Evolutionary conservation across 768 basidiomycete genomes (phyloP).

Genomic region (Erythrobasidium yunnanense): DNA sequence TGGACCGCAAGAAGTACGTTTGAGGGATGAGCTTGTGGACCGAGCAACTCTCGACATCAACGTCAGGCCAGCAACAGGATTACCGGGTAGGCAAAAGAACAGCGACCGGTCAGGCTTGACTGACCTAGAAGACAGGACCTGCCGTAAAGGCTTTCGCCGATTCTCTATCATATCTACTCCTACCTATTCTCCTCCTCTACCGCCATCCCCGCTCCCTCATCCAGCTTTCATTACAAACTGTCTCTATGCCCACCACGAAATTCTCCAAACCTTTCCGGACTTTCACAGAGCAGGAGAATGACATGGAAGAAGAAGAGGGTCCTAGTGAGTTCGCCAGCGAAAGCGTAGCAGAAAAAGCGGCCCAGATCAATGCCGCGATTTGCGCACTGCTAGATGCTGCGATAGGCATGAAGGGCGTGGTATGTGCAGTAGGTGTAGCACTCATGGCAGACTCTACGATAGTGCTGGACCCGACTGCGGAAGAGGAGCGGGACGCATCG

Average conservation of each 20-base stretch:
- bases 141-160: slow-evolving; percentile 39
- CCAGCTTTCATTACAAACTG: slow-evolving; percentile 44
- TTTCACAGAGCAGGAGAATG: neutral
- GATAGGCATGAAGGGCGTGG: slow-evolving; percentile 38
- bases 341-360: slow-evolving; percentile 34
- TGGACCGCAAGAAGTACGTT: slow-evolving; percentile 44
- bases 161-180: slow-evolving; percentile 38
- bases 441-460: slow-evolving; percentile 8
- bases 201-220: slow-evolving; percentile 44
- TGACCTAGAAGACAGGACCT: slow-evolving; percentile 37
- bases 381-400: slow-evolving; percentile 41
- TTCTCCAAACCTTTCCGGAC: slow-evolving; percentile 29
- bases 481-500: slow-evolving; percentile 38
- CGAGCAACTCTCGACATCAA: slow-evolving; percentile 43
- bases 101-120: neutral
- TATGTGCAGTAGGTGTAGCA: slow-evolving; percentile 38
- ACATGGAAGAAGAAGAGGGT: slow-evolving; percentile 16
- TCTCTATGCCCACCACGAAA: slow-evolving; percentile 36
- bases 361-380: slow-evolving; percentile 41
- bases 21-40: slow-evolving; percentile 43
- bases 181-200: slow-evolving; percentile 40
- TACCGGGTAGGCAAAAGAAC: slow-evolving; percentile 37
- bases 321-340: neutral
- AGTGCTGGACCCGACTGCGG: slow-evolving; percentile 40
- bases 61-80: slow-evolving; percentile 42